A percentile compares a stretch with the other conserved stretches of the same genome.
Evolutionary conservation across 257 asterid species (phyloP).

Genomic region (Ajuga chamaepitys): DNA sequence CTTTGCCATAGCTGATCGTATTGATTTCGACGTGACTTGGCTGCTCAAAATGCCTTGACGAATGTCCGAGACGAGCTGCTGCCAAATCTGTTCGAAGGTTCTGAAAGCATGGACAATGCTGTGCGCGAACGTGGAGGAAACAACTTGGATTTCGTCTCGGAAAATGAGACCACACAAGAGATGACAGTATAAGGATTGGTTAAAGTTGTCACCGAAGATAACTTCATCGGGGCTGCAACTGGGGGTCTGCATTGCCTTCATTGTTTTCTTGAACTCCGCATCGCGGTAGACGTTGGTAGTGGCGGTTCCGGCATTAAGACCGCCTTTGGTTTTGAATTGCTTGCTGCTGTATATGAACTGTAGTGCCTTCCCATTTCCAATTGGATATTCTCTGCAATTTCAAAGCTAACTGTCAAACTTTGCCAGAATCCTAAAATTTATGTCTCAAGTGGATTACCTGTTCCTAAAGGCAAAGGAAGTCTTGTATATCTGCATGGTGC

Average conservation of each 20-base stretch:
- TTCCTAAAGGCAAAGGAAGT: conserved; percentile 68
- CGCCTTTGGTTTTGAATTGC: conserved; percentile 78
- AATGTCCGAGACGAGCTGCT: conserved; percentile 50
- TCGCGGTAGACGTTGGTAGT: conserved; percentile 67
- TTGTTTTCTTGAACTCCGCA: conserved; percentile 50
- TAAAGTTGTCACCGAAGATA: conserved; percentile 67
- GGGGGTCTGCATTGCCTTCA: conserved; percentile 65
- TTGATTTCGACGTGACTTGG: conserved; percentile 38
- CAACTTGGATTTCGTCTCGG: conserved; percentile 51
- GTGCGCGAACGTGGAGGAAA: conserved; percentile 78
- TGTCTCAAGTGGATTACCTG: conserved; percentile 28
- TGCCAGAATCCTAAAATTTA: too few species aligned
- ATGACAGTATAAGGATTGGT: conserved; percentile 75
- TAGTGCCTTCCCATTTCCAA: conserved; percentile 64
- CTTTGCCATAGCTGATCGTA: conserved; percentile 44
- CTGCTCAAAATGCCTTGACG: conserved; percentile 36
- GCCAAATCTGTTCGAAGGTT: conserved; percentile 62
- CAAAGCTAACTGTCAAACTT: too few species aligned
- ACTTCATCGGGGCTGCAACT: conserved; percentile 84
- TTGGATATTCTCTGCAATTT: conserved; percentile 54
- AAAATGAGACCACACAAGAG: conserved; percentile 66
- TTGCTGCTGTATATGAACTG: conserved; percentile 82
- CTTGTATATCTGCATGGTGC: conserved; percentile 59
- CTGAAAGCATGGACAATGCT: conserved; percentile 74
- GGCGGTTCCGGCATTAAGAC: conserved; percentile 74